Evolutionary conservation across 345 rosid genomes (phyloP).

Genomic region (Euclidium syriacum): DNA sequence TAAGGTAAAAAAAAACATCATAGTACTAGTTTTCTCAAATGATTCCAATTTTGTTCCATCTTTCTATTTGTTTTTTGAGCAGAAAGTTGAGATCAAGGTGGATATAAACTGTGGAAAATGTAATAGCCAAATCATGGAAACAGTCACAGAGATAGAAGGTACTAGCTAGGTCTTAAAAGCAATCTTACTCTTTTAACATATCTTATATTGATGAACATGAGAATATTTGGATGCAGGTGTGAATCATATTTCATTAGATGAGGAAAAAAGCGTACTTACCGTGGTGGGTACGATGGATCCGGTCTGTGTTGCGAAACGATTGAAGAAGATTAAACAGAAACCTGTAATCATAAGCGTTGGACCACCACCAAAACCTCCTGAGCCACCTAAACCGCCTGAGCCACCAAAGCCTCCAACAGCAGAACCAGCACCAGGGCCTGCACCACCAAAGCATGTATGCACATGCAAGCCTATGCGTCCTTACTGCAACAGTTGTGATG

Average conservation of each 20-base stretch:
- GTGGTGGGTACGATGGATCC: conserved; percentile 37
- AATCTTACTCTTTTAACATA: background rate
- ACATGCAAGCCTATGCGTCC: conserved; percentile 15
- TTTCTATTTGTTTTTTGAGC: background rate
- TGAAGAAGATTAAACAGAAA: conserved; percentile 31
- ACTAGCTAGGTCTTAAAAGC: background rate
- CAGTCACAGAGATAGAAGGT: conserved; percentile 32
- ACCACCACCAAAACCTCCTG: conserved; percentile 28
- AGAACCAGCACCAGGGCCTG: background rate
- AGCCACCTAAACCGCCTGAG: conserved; percentile 1
- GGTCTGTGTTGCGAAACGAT: conserved; percentile 17
- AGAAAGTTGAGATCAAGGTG: conserved; percentile 28
- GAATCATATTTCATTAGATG: conserved; percentile 25
- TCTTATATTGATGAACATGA: background rate
- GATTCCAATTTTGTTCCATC: background rate
- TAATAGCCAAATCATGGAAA: conserved; percentile 25
- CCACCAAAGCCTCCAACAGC: background rate
- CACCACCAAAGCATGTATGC: conserved; percentile 14
- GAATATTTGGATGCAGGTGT: conserved; percentile 19
- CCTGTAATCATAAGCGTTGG: conserved; percentile 32
- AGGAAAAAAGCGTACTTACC: conserved; percentile 19
- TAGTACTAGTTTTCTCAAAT: conserved; percentile 1
- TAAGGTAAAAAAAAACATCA: conserved; percentile 29
- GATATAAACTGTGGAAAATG: conserved; percentile 30
- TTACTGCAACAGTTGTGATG: conserved; percentile 25